Evolutionary conservation across 2,329 filamentous ascomycete genomes (phyloP), one percentile per base, ranked within the genome.

Genomic region (Pyricularia pennisetigena): DNA sequence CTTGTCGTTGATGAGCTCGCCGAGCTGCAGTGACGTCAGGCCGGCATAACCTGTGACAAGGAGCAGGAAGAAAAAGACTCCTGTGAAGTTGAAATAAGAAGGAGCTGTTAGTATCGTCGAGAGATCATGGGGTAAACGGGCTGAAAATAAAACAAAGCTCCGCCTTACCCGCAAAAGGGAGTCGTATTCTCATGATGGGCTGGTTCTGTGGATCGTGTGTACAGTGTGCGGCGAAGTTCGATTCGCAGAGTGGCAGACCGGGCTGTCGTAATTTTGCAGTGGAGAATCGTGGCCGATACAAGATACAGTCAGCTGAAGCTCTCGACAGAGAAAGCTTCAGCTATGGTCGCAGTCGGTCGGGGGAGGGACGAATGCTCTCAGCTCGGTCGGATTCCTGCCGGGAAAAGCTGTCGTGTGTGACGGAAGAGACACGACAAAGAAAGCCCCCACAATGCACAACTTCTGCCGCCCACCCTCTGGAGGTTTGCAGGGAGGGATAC

Each of bases 151-250:
- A 24, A 5, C 23, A 6, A 61, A 26, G 14, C 23, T 41, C 41
- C 30, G 64, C 23, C 87, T 75, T 82, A 95, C 94, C 92, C 81
- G 93, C 93, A 77, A 97, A 97, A 68, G 91, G 90, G 74, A 93
- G 86, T 76, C 94, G 88, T 81, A 97, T 92, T 79, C 92, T 91
- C 90, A 97, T 95, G 68, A 73, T 78, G 67, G 41, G 73, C 69
- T 67, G 35, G 24, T 2, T 49, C 23, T 54, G 64, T 61, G 57
- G 57, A 61, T 61, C 57, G n/a, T 14, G 2, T 59, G 57, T 61
- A 61, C 57, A 61, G 57, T 61, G n/a, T 24, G 24, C 8, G 28
- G 57, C 7, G n/a, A 26, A 14, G 57, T 28, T 24, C 24, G 23
- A 14, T 61, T 59, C 23, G 57, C 57, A 24, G 24, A n/a, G 54